Evolutionary conservation across 495 filamentous ascomycete genomes (phyloP).

Genomic region (Letharia columbiana): DNA sequence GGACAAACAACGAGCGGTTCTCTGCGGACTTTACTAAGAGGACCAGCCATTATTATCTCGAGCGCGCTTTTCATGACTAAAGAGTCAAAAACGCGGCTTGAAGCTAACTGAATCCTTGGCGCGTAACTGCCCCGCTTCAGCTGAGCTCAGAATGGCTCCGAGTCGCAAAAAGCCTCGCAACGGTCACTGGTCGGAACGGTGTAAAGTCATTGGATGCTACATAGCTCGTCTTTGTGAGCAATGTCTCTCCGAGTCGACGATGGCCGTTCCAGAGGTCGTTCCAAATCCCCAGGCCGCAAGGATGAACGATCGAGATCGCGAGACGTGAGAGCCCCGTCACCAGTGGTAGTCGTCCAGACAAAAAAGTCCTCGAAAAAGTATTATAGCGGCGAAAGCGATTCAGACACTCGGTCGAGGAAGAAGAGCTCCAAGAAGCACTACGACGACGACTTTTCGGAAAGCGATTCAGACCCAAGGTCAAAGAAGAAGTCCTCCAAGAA

Average conservation of each 20-base stretch:
- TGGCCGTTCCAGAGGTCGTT: conserved; percentile 50
- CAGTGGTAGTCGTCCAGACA: conserved; percentile 22
- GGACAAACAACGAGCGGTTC: background rate
- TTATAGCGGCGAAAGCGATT: conserved; percentile 21
- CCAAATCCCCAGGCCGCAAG: conserved; percentile 47
- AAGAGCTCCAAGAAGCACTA: conserved; percentile 20
- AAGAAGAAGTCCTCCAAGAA: conserved; percentile 27
- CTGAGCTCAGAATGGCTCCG: background rate
- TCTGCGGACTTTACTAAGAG: background rate
- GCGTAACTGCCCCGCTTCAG: conserved; percentile 5
- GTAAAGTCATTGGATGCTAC: background rate
- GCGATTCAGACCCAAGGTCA: conserved; percentile 23
- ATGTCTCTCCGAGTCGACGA: conserved; percentile 47
- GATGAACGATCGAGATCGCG: conserved; percentile 44
- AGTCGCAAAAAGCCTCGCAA: background rate
- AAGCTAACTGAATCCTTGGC: conserved; percentile 1
- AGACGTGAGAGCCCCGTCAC: conserved; percentile 36
- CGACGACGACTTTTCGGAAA: conserved; percentile 17
- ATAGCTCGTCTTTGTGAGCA: background rate
- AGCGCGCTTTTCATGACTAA: too few relatives aligned
- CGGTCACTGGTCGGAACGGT: background rate
- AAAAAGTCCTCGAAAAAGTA: conserved; percentile 18
- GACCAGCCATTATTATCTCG: background rate
- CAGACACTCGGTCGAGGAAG: conserved; percentile 16
- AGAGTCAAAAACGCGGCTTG: background rate